Evolutionary conservation across 768 basidiomycete species (phyloP).

Genomic region (Boletus eberwhitei): DNA sequence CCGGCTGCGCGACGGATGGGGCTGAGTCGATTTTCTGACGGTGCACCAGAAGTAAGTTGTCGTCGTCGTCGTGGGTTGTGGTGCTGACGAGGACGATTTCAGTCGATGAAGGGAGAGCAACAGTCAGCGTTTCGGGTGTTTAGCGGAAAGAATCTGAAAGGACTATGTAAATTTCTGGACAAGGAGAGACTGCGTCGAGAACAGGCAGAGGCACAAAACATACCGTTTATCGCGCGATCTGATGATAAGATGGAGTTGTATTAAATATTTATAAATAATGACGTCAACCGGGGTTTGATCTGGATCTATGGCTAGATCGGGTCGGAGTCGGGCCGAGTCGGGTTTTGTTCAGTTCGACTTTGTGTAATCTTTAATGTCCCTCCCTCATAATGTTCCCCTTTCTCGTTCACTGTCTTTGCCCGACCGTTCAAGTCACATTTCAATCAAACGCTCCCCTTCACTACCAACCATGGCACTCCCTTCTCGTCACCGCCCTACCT

Average conservation of each 20-base stretch:
- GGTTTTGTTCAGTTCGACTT: background rate
- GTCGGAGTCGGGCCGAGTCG: too few relatives aligned
- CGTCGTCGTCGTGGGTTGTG: background rate
- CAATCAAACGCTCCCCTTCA: conserved; percentile 32
- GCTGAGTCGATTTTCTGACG: conserved; percentile 72
- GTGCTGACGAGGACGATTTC: conserved; percentile 7
- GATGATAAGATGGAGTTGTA: conserved; percentile 66
- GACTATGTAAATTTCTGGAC: conserved; percentile 66
- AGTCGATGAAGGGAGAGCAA: conserved; percentile 69
- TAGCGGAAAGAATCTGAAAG: conserved; percentile 60
- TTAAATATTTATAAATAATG: conserved; percentile 36
- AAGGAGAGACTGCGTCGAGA: conserved; percentile 60
- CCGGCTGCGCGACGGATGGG: conserved; percentile 69
- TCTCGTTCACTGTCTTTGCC: background rate
- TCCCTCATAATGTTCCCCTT: background rate
- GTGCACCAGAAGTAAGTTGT: conserved; percentile 55
- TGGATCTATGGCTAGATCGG: too few relatives aligned
- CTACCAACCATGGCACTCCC: conserved; percentile 36
- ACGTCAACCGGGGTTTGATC: too few relatives aligned
- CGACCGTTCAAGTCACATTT: too few relatives aligned
- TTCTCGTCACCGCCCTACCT: conserved; percentile 4
- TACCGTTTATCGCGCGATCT: conserved; percentile 55
- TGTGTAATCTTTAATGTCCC: conserved; percentile 5
- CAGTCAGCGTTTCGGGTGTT: conserved; percentile 77
- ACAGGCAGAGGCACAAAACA: conserved; percentile 56